phyloP scores from a whole-genome alignment of 1,284 basidiomycete species.

The Cryptococcus jaspeensis region DNA sequence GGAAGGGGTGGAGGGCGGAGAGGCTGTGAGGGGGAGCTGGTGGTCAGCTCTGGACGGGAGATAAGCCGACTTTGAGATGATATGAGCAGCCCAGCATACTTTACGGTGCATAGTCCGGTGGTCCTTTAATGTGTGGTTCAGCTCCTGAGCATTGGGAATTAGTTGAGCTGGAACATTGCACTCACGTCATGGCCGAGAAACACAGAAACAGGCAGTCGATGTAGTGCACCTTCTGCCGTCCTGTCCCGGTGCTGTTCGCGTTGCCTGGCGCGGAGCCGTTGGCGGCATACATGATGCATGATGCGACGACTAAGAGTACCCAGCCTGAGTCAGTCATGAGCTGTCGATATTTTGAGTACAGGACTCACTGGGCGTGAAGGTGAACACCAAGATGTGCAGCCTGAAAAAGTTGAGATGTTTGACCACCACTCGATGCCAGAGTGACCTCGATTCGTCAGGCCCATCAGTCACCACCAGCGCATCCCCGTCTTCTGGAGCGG shows the following conservation, averaged over 20 bases:
- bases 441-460: too few species aligned
- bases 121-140: conserved; percentile 15
- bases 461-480: too few species aligned
- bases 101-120: conserved; percentile 36
- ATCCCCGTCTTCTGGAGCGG: too few species aligned
- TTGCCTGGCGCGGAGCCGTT: conserved; percentile 29
- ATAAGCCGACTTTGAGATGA: background rate
- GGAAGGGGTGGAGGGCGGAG: conserved; percentile 33
- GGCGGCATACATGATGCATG: conserved; percentile 34
- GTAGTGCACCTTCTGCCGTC: conserved; percentile 27
- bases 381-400: conserved; percentile 38
- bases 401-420: conserved; percentile 43
- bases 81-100: too few species aligned
- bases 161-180: background rate
- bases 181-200: conserved; percentile 42
- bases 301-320: conserved; percentile 29
- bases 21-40: conserved; percentile 16
- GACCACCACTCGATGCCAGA: conserved; percentile 1
- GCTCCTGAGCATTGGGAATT: background rate
- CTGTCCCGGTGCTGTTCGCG: conserved; percentile 16
- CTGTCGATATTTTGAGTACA: too few species aligned
- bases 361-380: conserved; percentile 27
- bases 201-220: conserved; percentile 37
- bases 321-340: too few species aligned
- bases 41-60: background rate